Evolutionary conservation across 768 basidiomycete species (phyloP).

Genomic region (Tylopilus subfusipes): DNA sequence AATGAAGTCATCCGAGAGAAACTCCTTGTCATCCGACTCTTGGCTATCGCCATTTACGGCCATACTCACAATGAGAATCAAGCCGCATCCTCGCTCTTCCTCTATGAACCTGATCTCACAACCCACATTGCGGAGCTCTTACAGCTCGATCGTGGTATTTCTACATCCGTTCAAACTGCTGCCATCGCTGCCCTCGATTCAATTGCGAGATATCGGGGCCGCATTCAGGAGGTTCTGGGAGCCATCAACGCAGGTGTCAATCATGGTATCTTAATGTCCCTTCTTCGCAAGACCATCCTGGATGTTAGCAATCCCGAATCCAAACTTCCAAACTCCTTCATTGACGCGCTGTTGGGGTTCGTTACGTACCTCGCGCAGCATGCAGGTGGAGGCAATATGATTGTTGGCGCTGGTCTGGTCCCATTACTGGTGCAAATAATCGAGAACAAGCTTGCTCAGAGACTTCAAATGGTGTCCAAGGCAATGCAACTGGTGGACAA

Average conservation of each 20-base stretch:
- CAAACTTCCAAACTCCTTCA: slow-evolving; percentile 65
- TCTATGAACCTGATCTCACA: slow-evolving; percentile 93
- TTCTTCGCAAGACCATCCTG: slow-evolving; percentile 75
- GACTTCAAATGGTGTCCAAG: slow-evolving; percentile 78
- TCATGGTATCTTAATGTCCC: slow-evolving; percentile 89
- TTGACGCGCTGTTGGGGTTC: slow-evolving; percentile 83
- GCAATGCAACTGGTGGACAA: slow-evolving; percentile 91
- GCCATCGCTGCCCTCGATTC: slow-evolving; percentile 91
- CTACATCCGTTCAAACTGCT: slow-evolving; percentile 72
- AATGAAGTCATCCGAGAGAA: slow-evolving; percentile 68
- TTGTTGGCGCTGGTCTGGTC: slow-evolving; percentile 90
- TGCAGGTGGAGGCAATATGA: slow-evolving; percentile 84
- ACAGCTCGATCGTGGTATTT: slow-evolving; percentile 71
- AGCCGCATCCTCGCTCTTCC: slow-evolving; percentile 78
- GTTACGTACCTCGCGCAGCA: slow-evolving; percentile 85
- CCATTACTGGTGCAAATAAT: slow-evolving; percentile 87
- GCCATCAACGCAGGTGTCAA: slow-evolving; percentile 94
- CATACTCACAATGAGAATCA: slow-evolving; percentile 80
- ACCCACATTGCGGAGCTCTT: slow-evolving; percentile 85
- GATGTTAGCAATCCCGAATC: slow-evolving; percentile 69
- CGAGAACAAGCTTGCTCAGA: slow-evolving; percentile 66
- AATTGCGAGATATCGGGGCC: slow-evolving; percentile 77
- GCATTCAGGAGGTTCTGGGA: slow-evolving; percentile 81
- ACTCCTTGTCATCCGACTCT: slow-evolving; percentile 73
- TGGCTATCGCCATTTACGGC: slow-evolving; percentile 88